Conservation (phyloP, 2,329 filamentous ascomycete genomes). For the Graphiopsis chlorocephala region DNA sequence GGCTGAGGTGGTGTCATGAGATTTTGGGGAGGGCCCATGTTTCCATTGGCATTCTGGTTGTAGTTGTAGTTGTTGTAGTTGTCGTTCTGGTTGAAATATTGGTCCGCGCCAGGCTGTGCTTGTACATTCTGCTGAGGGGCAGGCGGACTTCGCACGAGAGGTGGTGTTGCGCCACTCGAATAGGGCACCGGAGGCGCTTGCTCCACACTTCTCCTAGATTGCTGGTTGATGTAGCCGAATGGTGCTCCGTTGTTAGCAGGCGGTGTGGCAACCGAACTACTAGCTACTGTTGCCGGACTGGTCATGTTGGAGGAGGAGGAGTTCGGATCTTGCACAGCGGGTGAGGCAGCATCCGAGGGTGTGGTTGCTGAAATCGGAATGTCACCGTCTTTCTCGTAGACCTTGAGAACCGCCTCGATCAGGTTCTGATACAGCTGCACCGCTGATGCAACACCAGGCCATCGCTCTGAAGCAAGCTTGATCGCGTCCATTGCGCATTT, state of each 20-base stretch:
- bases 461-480: slow-evolving; percentile 75
- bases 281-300: slow-evolving; percentile 40
- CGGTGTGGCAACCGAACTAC: slow-evolving; percentile 34
- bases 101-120: slow-evolving; percentile 1
- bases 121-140: neutral
- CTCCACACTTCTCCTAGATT: slow-evolving; percentile 30
- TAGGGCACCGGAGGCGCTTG: slow-evolving; percentile 33
- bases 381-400: slow-evolving; percentile 66
- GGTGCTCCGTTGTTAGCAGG: slow-evolving; percentile 26
- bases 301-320: slow-evolving; percentile 32
- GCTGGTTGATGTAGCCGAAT: slow-evolving; percentile 32
- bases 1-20: slow-evolving; percentile 19
- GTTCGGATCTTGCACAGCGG: slow-evolving; percentile 22
- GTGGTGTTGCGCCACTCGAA: slow-evolving; percentile 20
- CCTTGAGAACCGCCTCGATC: slow-evolving; percentile 79
- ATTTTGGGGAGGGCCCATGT: slow-evolving; percentile 20
- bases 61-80: neutral
- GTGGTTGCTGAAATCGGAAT: slow-evolving; percentile 48
- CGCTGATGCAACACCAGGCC: slow-evolving; percentile 85
- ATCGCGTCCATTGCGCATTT: slow-evolving; percentile 75
- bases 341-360: slow-evolving; percentile 45
- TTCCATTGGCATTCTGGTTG: slow-evolving; percentile 17
- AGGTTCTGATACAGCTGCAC: slow-evolving; percentile 84
- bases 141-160: neutral
- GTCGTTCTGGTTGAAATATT: neutral